Evolutionary conservation across 2,329 filamentous ascomycete species (phyloP).

Genomic region (Cercospora beticola): DNA sequence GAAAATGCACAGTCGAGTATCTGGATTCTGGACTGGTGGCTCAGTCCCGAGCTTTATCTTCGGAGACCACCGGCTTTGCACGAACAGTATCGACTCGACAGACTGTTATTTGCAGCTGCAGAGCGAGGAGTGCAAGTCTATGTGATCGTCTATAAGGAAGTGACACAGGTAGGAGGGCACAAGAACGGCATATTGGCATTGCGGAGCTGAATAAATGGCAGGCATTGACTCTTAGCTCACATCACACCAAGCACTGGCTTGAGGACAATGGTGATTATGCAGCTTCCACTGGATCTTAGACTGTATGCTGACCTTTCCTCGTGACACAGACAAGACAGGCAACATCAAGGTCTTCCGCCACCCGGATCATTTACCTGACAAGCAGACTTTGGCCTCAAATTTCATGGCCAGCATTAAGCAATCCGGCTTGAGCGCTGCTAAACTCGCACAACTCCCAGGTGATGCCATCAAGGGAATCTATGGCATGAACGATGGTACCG

Average conservation of each 20-base stretch:
- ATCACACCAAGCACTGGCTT: slow-evolving; percentile 77
- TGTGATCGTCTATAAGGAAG: slow-evolving; percentile 88
- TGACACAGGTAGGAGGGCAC: slow-evolving; percentile 35
- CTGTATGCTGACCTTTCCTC: not conserved
- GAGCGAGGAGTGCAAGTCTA: slow-evolving; percentile 81
- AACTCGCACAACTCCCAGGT: slow-evolving; percentile 63
- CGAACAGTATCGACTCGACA: slow-evolving; percentile 79
- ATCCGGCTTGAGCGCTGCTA: slow-evolving; percentile 55
- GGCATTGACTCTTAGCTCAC: slow-evolving; percentile 56
- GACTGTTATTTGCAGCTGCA: slow-evolving; percentile 77
- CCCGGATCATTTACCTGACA: slow-evolving; percentile 80
- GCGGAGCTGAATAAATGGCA: slow-evolving; percentile 15
- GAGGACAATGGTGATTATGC: slow-evolving; percentile 66
- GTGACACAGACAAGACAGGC: slow-evolving; percentile 58
- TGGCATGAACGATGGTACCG: slow-evolving; percentile 75
- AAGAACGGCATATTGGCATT: not conserved
- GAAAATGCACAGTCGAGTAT: slow-evolving; percentile 75
- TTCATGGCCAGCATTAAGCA: slow-evolving; percentile 58
- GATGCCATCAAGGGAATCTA: slow-evolving; percentile 78
- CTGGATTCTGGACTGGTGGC: slow-evolving; percentile 76
- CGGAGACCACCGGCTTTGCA: slow-evolving; percentile 78
- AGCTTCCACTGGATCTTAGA: slow-evolving; percentile 62
- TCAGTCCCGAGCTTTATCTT: slow-evolving; percentile 84
- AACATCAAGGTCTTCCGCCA: slow-evolving; percentile 90
- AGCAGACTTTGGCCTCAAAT: slow-evolving; percentile 62